Evolutionary conservation across 192 early-diverging fungal species (phyloP).

Genomic region (Linnemannia exigua): DNA sequence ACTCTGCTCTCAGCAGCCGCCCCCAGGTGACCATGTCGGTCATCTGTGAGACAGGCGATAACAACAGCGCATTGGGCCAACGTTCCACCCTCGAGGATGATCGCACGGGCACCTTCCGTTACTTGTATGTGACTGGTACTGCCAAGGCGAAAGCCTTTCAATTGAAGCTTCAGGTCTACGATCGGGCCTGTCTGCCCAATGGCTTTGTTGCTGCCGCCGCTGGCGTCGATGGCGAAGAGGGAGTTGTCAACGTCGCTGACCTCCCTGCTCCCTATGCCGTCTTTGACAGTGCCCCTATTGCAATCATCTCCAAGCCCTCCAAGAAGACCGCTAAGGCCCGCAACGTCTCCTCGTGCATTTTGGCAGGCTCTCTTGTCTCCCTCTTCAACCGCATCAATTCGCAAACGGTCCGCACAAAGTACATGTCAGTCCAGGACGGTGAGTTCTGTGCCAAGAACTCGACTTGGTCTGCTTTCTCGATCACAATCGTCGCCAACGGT

Average conservation of each 20-base stretch:
- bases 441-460: constrained; percentile 73
- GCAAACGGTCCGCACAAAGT: constrained; percentile 92
- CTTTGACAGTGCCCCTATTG: constrained; percentile 80
- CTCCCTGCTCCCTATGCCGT: constrained; percentile 65
- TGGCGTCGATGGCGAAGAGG: constrained; percentile 4
- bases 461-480: constrained; percentile 75
- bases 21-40: constrained; percentile 76
- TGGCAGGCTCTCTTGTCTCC: constrained; percentile 80
- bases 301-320: constrained; percentile 93
- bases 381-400: constrained; percentile 94
- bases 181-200: constrained; percentile 56
- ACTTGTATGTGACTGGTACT: constrained; percentile 83
- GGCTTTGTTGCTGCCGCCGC: constrained; percentile 33
- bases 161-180: constrained; percentile 74
- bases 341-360: constrained; percentile 83
- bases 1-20: constrained; percentile 60
- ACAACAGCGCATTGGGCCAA: constrained; percentile 58
- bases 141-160: constrained; percentile 86
- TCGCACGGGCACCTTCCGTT: constrained; percentile 77
- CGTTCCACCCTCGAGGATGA: constrained; percentile 66
- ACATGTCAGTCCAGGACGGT: constrained; percentile 74
- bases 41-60: constrained; percentile 64
- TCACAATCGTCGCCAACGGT: constrained; percentile 62
- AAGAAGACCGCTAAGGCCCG: constrained; percentile 91
- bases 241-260: constrained; percentile 38